phyloP scores from a whole-genome alignment of 331 rosid species.

The Prunus yedoensis region DNA sequence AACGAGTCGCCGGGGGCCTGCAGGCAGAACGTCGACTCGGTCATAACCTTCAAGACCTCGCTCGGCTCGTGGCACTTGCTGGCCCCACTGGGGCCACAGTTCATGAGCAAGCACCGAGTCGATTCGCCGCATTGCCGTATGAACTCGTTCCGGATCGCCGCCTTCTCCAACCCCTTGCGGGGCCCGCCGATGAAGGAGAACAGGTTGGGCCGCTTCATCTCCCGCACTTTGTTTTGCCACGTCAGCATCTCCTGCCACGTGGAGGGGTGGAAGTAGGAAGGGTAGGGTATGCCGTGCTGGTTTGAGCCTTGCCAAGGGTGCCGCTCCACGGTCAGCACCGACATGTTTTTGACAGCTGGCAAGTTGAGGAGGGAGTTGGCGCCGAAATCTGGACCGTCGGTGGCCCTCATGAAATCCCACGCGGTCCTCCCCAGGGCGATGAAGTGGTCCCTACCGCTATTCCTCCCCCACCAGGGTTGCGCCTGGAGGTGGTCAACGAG shows the following conservation, averaged over 20 bases:
- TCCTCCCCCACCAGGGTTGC: slow-evolving; percentile 39
- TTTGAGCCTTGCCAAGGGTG: slow-evolving; percentile 64
- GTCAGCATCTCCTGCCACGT: slow-evolving; percentile 21
- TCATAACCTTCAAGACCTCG: slow-evolving; percentile 54
- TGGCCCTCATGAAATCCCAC: slow-evolving; percentile 77
- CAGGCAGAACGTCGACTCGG: slow-evolving; percentile 52
- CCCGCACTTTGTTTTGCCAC: slow-evolving; percentile 48
- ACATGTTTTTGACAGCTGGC: slow-evolving; percentile 65
- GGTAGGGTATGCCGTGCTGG: slow-evolving; percentile 79
- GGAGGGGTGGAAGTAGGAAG: slow-evolving; percentile 76
- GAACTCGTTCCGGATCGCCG: slow-evolving; percentile 53
- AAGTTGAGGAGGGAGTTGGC: slow-evolving; percentile 63
- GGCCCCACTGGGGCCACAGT: slow-evolving; percentile 26
- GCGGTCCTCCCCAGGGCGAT: slow-evolving; percentile 76
- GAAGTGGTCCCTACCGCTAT: slow-evolving; percentile 63
- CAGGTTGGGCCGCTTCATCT: slow-evolving; percentile 39
- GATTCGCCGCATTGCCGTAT: slow-evolving; percentile 57
- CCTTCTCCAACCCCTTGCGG: slow-evolving; percentile 64
- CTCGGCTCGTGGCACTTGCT: slow-evolving; percentile 52
- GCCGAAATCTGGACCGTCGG: slow-evolving; percentile 53
- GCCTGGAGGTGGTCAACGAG: slow-evolving; percentile 27
- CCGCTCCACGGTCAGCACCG: slow-evolving; percentile 87
- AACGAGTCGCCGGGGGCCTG: slow-evolving; percentile 85
- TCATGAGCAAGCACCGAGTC: slow-evolving; percentile 39
- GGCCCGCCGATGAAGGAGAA: slow-evolving; percentile 76